Base-by-base conservation (phyloP, 129 eudicot genomes). In the Arctium minus region DNA sequence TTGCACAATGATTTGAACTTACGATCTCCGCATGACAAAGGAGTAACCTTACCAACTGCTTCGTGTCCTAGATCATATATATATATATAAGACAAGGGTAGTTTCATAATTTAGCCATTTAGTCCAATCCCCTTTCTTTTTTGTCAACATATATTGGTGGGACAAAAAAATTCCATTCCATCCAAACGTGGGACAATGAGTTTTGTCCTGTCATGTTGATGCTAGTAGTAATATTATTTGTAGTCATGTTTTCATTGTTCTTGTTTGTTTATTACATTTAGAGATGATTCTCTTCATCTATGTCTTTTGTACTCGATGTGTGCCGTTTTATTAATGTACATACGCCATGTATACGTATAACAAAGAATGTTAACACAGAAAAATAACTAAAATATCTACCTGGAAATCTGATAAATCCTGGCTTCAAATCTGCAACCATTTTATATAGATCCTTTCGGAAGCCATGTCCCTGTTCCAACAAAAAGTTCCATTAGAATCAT, bases 351-450 rank as follows among this genome's bases (percentile, higher is more conserved):
- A 22, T 22, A 33, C 0, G 2, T 17, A 39, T 30, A 37, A 10
- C 65, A n/a, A 44, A 27, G 78, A 74, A 74, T 2, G 3, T 50
- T 48, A 6, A 76, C 53, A 60, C 10, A 27, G 0, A 56, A 68
- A 36, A 71, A 5, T 50, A 78, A 77, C 69, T 53, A 38, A 72
- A 72, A 38, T 0, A n/a, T 46, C 12, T 83, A 96, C 99, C 99
- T 82, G 99, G 99, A 86, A 93, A 96, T 90, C 99, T 93, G 62
- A 96, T 83, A 85, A 96, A 96, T 48, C 84, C 95, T 70, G 99
- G 99, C 79, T 85, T 89, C 86, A 96, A 50, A 86, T 92, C 89
- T 80, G 90, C 83, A 85, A 96, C 76, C 97, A 89, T 90, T 35
- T 86, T 80, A 85, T 92, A 93, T 22, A 96, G 92, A 91, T 96